Percentiles rank a stretch among this genome's conserved stretches.
These are phyloP conservation scores for Stephanocyclus meneghinianus DNA, from an alignment of 352 stramenopile genomes.

Conservation along the genomic window DNA sequence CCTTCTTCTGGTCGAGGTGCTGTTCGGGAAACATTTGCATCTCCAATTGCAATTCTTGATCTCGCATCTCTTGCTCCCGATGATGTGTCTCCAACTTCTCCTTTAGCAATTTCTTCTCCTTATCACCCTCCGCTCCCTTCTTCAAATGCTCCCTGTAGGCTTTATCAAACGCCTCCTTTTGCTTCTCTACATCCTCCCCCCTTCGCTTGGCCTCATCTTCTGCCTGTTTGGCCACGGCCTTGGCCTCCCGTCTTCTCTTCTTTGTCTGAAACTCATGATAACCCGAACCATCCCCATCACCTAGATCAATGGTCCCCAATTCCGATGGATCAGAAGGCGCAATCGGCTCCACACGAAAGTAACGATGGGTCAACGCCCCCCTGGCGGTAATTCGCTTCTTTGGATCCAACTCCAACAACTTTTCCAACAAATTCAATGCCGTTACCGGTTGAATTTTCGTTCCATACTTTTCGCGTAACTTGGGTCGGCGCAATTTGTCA, in stretches of 20 bases:
- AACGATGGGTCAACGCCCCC: conserved; percentile 87
- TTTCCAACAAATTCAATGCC: conserved; percentile 87
- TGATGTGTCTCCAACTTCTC: conserved; percentile 18
- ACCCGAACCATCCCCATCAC: conserved; percentile 43
- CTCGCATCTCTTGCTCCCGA: neutral
- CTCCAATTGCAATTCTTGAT: conserved; percentile 5
- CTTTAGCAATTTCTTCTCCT: conserved; percentile 18
- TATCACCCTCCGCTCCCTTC: conserved; percentile 35
- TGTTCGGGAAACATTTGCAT: conserved; percentile 9
- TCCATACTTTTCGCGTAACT: conserved; percentile 66
- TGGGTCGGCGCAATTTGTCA: conserved; percentile 40
- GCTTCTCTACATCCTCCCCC: conserved; percentile 62
- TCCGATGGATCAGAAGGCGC: conserved; percentile 63
- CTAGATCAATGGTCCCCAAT: conserved; percentile 53
- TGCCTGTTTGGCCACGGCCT: conserved; percentile 61
- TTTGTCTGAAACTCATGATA: conserved; percentile 84
- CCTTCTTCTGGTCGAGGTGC: neutral
- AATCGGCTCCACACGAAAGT: conserved; percentile 82
- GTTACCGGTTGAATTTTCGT: conserved; percentile 50
- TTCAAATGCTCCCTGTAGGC: conserved; percentile 70
- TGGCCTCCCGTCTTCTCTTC: conserved; percentile 75
- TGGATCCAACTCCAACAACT: conserved; percentile 91
- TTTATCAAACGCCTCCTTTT: conserved; percentile 68
- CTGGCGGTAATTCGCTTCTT: conserved; percentile 89
- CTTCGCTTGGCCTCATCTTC: conserved; percentile 52